These are phyloP conservation scores for Withania somnifera DNA, from an alignment of 305 asterid genomes.

Conservation along the genomic window DNA sequence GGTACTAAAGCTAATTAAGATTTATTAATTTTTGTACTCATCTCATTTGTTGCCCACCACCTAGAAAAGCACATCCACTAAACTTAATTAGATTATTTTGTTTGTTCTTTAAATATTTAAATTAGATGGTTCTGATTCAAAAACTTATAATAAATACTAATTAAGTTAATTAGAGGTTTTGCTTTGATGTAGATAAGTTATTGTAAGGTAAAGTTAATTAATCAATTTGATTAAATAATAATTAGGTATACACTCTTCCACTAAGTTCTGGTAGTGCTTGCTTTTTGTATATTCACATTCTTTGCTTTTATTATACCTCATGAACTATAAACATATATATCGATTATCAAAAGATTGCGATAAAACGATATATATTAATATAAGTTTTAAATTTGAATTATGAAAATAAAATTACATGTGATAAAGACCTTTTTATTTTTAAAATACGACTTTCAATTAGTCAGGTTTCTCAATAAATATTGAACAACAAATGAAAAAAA, in stretches of 20 bases:
- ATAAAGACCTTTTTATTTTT: too few species aligned
- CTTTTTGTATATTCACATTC: slow-evolving; percentile 1
- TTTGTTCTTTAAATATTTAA: neutral
- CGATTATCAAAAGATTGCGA: neutral
- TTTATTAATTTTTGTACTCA: neutral
- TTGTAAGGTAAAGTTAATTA: neutral
- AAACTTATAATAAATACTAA: neutral
- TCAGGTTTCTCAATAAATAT: neutral
- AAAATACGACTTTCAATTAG: neutral
- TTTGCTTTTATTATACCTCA: neutral
- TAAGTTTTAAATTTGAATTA: accelerated
- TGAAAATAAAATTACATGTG: neutral
- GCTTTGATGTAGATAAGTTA: slow-evolving; percentile 2
- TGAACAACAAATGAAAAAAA: accelerated
- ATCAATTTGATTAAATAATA: neutral
- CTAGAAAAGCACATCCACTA: neutral
- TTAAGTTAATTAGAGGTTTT: neutral
- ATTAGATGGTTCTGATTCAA: neutral
- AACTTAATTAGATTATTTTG: neutral
- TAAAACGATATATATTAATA: neutral
- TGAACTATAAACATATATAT: neutral
- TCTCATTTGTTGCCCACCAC: neutral
- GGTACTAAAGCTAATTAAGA: neutral
- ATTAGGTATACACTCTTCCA: slow-evolving; percentile 3
- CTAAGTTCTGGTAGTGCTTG: neutral